Percentiles rank a stretch among this genome's conserved stretches.
Evolutionary conservation across 176 grass and related monocot species (phyloP).

Genomic region (Chloris gayana): DNA sequence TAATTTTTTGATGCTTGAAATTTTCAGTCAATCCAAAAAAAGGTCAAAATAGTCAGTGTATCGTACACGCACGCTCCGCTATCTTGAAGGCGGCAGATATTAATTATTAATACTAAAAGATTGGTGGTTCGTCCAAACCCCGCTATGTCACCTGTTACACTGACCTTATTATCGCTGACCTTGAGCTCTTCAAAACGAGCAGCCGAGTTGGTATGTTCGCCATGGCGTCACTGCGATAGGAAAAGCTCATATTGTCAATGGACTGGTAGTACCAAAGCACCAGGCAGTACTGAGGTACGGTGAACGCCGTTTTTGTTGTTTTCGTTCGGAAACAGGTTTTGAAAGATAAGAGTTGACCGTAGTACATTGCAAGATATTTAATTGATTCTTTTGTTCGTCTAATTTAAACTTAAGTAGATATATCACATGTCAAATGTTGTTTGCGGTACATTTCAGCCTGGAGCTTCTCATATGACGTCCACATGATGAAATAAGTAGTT

Average conservation of each 20-base stretch:
- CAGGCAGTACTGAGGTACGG: slow-evolving; percentile 21
- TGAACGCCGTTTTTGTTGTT: slow-evolving; percentile 1
- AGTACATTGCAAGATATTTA: neutral
- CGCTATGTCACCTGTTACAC: neutral
- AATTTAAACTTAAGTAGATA: neutral
- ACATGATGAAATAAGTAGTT: neutral
- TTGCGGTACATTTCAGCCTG: neutral
- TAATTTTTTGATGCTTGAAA: slow-evolving; percentile 15
- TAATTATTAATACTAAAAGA: neutral
- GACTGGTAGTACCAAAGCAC: slow-evolving; percentile 23
- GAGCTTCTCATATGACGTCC: neutral
- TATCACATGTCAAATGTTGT: too few species aligned
- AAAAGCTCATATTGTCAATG: slow-evolving; percentile 34
- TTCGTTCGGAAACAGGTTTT: neutral
- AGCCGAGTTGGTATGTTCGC: neutral
- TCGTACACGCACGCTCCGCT: slow-evolving; percentile 15
- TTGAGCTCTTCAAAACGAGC: slow-evolving; percentile 8
- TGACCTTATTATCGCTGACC: slow-evolving; percentile 37
- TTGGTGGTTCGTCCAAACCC: slow-evolving; percentile 15
- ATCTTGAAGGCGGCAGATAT: neutral
- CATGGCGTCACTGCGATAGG: slow-evolving; percentile 28
- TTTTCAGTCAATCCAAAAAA: neutral
- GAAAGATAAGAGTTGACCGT: neutral
- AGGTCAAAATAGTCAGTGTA: neutral
- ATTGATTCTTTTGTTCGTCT: neutral